Base-by-base conservation (phyloP, 1,284 basidiomycete genomes). In the Omphalotus olearius region DNA sequence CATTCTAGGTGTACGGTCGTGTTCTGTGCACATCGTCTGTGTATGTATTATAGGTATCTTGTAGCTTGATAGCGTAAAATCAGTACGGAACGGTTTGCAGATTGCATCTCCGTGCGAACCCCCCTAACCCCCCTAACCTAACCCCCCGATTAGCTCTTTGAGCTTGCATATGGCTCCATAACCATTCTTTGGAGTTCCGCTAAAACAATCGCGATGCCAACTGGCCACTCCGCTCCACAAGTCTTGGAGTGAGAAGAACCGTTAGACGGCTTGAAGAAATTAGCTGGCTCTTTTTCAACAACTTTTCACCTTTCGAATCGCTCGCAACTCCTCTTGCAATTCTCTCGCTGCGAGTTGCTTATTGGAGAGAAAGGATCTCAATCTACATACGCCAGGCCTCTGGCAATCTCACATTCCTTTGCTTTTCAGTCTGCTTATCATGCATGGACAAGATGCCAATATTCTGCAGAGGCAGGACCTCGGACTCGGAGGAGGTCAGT, bases 391-490 rank as follows among this genome's bases (percentile, higher is more conserved):
- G 20, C 20, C 39, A 33, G 42, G n/a, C 33, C 45, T 45, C 28
- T 43, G 33, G 56, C 62, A 54, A 16, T 37, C 35, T 51, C 44
- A 59, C 59, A 49, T 33, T 59, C 57, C 30, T 56, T 51, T 28
- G 13, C 61, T 69, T 62, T 52, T 58, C 18, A 39, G 26, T 36
- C 17, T 42, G 13, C 42, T 17, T 28, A 41, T 26, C 40, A 56
- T 54, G 45, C 53, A 50, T 53, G 56, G 37, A 47, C 47, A 57
- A 33, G 56, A 62, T 55, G 49, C 33, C 51, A 30, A 50, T 44
- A 59, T 58, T 56, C 39, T 63, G 45, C 65, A 59, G 56, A 66
- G 65, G 60, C 68, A 65, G 63, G 64, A 57, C 57, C 60, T 69
- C 52, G 16, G 51, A 13, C 60, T 57, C 51, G 57, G 60, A 56